Evolutionary conservation across 2,329 filamentous ascomycete genomes (phyloP).

Genomic region (Stemphylium vesicarium): DNA sequence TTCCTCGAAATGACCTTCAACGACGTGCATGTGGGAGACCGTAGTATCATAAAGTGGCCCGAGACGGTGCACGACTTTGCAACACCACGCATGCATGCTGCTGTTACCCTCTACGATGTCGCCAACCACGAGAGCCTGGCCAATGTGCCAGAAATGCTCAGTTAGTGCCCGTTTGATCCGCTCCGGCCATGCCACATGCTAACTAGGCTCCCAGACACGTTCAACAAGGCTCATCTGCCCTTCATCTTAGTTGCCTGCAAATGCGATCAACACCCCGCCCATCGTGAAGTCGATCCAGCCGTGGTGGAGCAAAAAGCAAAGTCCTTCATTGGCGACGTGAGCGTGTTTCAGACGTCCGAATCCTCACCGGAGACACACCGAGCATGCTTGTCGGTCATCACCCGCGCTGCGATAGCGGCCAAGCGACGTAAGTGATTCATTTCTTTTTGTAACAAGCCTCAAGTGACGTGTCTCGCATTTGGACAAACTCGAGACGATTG

Average conservation of each 20-base stretch:
- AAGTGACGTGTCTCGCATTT: constrained; percentile 1
- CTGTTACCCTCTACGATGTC: constrained; percentile 86
- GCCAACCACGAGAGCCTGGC: constrained; percentile 76
- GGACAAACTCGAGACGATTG: neutral
- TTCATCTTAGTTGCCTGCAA: constrained; percentile 87
- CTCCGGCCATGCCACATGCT: constrained; percentile 19
- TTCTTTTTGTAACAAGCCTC: constrained; percentile 10
- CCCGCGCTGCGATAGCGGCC: constrained; percentile 72
- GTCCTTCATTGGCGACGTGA: constrained; percentile 66
- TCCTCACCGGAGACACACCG: constrained; percentile 74
- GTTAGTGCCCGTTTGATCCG: constrained; percentile 62
- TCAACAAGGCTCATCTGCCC: constrained; percentile 75
- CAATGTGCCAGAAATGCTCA: constrained; percentile 75
- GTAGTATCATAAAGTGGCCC: constrained; percentile 64
- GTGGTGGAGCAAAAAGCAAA: constrained; percentile 69
- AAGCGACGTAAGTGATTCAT: constrained; percentile 67
- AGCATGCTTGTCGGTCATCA: constrained; percentile 75
- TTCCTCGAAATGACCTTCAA: constrained; percentile 62
- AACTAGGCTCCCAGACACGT: constrained; percentile 64
- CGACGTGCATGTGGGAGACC: constrained; percentile 59
- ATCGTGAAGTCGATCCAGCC: constrained; percentile 73
- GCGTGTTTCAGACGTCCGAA: constrained; percentile 75
- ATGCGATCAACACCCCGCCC: constrained; percentile 77
- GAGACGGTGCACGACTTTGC: constrained; percentile 66
- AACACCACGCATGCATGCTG: constrained; percentile 79